Base-by-base conservation (phyloP, 176 grass and related monocot species). In the Oryza longistaminata region DNA sequence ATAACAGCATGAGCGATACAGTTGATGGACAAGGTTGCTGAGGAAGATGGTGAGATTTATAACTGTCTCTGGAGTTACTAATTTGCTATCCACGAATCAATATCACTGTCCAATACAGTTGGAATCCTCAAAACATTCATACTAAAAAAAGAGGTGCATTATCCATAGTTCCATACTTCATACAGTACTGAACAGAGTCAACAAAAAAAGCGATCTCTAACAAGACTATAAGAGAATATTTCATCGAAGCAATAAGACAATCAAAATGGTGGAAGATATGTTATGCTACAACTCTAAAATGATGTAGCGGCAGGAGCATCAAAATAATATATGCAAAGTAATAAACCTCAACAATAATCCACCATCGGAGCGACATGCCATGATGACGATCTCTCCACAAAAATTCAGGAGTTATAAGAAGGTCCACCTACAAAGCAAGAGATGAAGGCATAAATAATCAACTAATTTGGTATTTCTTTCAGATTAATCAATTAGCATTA, bases 381-480 rank as follows among this genome's bases (percentile, higher is more conserved):
- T 98, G 96, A 65, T 91, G 68, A 70, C 93, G 89, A 73, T 98
- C 96, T 85, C 95, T 98, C 96, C 96, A 98, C 79, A 85, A 85
- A 92, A 98, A 98, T 27, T 95, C 88, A 52, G 96, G 93, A 66
- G 91, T 90, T 84, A 98, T 93, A 85, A 88, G 85, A 25, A 98
- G 68, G 86, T 90, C 91, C 66, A 98, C 91, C 96, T 98, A 88
- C 13, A 87, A 37, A 92, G 48, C 25, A 45, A 78, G 76, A 77
- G 53, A 44, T 73, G 42, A 22, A 49, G 11, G 67, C 27, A 27
- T 68, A 74, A 73, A 53, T 74, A 52, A 78, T 52, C 3, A 52
- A 74, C 9, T 64, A 80, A 70, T 24, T 55, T 29, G 2, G 69
- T 11, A 58, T 12, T 50, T 39, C 4, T n/a, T 55, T 43, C 21